Percentiles rank a stretch among this genome's conserved stretches.
phyloP scores from a whole-genome alignment of 805 yeast species.

The Candida koratica region DNA sequence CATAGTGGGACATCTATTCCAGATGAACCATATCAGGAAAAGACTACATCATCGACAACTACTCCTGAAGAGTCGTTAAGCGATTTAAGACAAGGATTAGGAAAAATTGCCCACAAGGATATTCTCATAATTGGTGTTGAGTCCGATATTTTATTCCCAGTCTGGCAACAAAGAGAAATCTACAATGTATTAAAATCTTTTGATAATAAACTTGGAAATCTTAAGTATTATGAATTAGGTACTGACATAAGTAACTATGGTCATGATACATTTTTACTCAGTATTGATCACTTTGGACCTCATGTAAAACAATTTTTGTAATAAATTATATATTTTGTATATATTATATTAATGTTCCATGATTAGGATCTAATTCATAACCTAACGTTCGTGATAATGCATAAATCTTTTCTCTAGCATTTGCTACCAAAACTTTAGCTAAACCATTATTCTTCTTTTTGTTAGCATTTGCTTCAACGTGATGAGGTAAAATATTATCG shows the following conservation, averaged over 20 bases:
- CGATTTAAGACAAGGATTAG: conserved; percentile 67
- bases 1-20: conserved; percentile 35
- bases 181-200: conserved; percentile 50
- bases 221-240: conserved; percentile 66
- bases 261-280: conserved; percentile 85
- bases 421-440: conserved; percentile 63
- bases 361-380: conserved; percentile 54
- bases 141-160: conserved; percentile 86
- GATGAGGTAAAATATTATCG: conserved; percentile 77
- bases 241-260: conserved; percentile 79
- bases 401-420: conserved; percentile 45
- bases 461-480: conserved; percentile 27
- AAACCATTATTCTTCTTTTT: conserved; percentile 47
- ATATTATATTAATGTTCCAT: conserved; percentile 44
- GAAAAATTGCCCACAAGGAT: conserved; percentile 56
- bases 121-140: conserved; percentile 87
- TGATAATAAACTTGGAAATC: conserved; percentile 27
- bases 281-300: conserved; percentile 73
- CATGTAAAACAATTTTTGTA: conserved; percentile 63
- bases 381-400: conserved; percentile 55
- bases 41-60: conserved; percentile 42
- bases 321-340: background rate
- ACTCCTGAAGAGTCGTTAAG: conserved; percentile 52
- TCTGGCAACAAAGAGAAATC: conserved; percentile 89
- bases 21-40: conserved; percentile 49